Evolutionary conservation across 148 eudicot species (phyloP).

Genomic region (Diospyros kaki): DNA sequence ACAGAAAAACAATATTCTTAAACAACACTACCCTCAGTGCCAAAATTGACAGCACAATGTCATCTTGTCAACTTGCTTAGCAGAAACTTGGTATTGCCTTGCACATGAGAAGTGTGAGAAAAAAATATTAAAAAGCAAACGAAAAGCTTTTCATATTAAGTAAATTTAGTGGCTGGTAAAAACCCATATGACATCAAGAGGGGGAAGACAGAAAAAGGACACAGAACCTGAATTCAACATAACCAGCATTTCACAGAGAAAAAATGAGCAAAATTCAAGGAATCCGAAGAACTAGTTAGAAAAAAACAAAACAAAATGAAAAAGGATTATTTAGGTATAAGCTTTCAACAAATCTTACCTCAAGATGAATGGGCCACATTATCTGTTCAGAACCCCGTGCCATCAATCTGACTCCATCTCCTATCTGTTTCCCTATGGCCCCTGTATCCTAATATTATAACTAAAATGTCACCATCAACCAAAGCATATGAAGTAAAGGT

Average conservation of each 20-base stretch:
- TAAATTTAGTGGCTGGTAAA: not conserved
- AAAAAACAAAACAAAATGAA: not conserved
- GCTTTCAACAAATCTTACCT: constrained; percentile 40
- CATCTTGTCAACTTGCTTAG: not conserved
- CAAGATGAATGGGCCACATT: constrained; percentile 92
- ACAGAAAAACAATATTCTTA: not conserved
- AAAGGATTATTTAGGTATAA: not conserved
- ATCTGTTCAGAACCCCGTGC: constrained; percentile 88
- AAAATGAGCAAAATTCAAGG: too few species aligned
- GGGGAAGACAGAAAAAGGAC: not conserved
- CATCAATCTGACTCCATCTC: constrained; percentile 94
- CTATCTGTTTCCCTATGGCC: constrained; percentile 92
- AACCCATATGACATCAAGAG: not conserved
- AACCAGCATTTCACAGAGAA: not conserved
- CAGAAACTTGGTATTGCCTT: not conserved
- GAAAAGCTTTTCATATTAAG: not conserved
- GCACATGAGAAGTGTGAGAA: not conserved
- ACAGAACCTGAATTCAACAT: not conserved
- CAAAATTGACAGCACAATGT: not conserved
- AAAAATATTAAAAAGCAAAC: not conserved
- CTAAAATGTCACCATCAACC: constrained; percentile 11
- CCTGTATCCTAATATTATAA: constrained; percentile 51
- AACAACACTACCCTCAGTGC: not conserved
- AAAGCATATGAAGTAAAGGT: not conserved
- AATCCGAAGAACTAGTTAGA: not conserved